A percentile compares a stretch with the other conserved stretches of the same genome.
These are phyloP conservation scores for Pyrenophora seminiperda DNA, from an alignment of 2,329 filamentous ascomycete species.

Conservation along the genomic window DNA sequence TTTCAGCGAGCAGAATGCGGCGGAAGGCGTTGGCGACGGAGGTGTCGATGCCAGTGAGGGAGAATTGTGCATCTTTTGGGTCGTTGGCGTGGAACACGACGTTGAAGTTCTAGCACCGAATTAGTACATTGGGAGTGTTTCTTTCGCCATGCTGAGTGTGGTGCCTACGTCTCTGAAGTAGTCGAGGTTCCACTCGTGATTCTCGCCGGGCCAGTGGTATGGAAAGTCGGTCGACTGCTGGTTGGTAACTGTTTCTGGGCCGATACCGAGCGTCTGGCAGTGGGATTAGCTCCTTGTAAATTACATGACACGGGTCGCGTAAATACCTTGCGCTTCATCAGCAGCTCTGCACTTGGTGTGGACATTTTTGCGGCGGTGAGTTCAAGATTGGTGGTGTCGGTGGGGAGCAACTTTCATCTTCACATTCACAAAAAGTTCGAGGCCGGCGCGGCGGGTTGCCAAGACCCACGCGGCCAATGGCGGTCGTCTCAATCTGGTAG, in stretches of 20 bases:
- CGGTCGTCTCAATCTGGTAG: constrained; percentile 31
- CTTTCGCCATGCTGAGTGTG: not conserved
- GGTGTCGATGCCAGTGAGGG: constrained; percentile 87
- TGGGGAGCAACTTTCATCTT: constrained; percentile 21
- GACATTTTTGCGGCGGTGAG: constrained; percentile 49
- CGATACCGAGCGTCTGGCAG: constrained; percentile 78
- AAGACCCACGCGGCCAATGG: constrained; percentile 39
- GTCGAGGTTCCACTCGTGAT: constrained; percentile 77
- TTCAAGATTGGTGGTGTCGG: constrained; percentile 20
- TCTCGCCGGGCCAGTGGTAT: constrained; percentile 86
- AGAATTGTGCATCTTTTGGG: constrained; percentile 80
- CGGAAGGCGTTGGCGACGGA: constrained; percentile 96
- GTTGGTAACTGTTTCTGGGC: constrained; percentile 87
- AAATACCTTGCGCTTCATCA: constrained; percentile 65
- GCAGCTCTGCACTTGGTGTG: constrained; percentile 56
- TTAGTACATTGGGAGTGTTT: not conserved
- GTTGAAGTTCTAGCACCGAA: constrained; percentile 61
- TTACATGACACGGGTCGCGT: constrained; percentile 16
- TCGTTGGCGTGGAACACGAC: constrained; percentile 86
- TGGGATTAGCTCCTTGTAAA: constrained; percentile 14
- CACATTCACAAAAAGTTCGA: constrained; percentile 37
- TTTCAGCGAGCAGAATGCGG: constrained; percentile 91
- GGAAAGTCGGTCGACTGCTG: constrained; percentile 91
- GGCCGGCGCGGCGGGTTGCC: constrained; percentile 21
- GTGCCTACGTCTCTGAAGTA: constrained; percentile 65